Evolutionary conservation across 2,329 filamentous ascomycete species (phyloP), one percentile per base, ranked within the genome.

Genomic region (Periconia digitata): DNA sequence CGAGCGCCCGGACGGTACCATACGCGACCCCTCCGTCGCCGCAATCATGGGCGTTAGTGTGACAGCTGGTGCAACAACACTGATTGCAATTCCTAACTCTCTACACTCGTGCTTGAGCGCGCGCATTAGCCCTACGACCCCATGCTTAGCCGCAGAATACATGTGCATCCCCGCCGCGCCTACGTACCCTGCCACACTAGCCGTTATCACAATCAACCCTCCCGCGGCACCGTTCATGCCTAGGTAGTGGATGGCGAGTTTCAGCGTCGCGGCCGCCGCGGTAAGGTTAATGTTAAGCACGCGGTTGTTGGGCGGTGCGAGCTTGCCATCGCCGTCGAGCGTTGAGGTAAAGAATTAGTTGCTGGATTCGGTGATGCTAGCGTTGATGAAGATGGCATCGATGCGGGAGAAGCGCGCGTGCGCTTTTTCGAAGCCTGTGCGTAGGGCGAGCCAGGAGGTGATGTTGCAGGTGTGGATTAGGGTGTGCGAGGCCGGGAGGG

Each of bases 121-220:
- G 20, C 76, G 72, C 67, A 79, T 72, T 16, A 79, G 68, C n/a
- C 77, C 77, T 1, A 79, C 74, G 27, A 79, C 66, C 24, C 74
- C 77, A 56, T 79, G 76, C 50, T 79, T 79, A 10, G 77, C 77
- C 17, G 76, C 76, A 24, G 71, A 74, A 52, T 79, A 79, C 13
- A 76, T 53, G 15, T 76, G 76, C 18, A 75, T 73, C 0, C 76
- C 76, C 10, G 75, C 75, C 47, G 70, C 74, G 0, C 74, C 77
- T 6, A 79, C 59, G 61, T 79, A 79, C 0, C 76, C 77, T 2
- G 77, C 77, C 45, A 79, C 53, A 59, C 73, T 76, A 2, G 76
- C 76, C 1, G 76, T 79, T 60, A 77, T 63, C 2, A 75, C 73
- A 43, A 79, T 76, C 38, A 67, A 70, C 1, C 76, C 77, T 17